A percentile compares a stretch with the other conserved stretches of the same genome.
Evolutionary conservation across 768 basidiomycete genomes (phyloP).

Genomic region (Mycena maculata): DNA sequence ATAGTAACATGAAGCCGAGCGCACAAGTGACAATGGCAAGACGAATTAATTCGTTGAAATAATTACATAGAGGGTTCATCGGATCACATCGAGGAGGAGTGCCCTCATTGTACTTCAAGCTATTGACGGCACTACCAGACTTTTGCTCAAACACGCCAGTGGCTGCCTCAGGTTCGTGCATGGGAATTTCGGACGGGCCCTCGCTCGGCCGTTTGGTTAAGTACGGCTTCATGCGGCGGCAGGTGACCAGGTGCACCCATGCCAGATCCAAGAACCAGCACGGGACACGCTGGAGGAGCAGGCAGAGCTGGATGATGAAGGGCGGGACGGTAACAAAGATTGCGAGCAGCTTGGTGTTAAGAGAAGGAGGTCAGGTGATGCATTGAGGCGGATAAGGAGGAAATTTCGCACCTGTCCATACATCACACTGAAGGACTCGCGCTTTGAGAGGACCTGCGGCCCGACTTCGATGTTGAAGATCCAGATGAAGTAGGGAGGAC

Average conservation of each 20-base stretch:
- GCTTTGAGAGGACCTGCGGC: neutral
- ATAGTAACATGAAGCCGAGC: too few relatives aligned
- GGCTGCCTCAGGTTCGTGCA: neutral
- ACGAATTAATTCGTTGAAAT: too few relatives aligned
- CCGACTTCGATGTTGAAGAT: conserved; percentile 26
- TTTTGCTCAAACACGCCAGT: neutral
- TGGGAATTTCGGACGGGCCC: neutral
- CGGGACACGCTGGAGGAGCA: conserved; percentile 2
- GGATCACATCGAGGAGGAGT: too few relatives aligned
- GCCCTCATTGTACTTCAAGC: too few relatives aligned
- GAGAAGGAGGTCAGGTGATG: neutral
- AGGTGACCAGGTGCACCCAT: conserved; percentile 20
- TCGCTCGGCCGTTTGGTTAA: neutral
- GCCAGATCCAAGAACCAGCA: conserved; percentile 27
- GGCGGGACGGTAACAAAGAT: conserved; percentile 31
- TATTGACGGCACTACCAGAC: neutral
- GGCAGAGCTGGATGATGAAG: conserved; percentile 15
- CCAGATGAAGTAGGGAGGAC: conserved; percentile 23
- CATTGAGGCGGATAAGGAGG: neutral
- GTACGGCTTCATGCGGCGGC: neutral
- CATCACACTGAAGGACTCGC: conserved; percentile 12
- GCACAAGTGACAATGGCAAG: too few relatives aligned
- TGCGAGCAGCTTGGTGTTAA: conserved; percentile 30
- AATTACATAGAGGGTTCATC: too few relatives aligned
- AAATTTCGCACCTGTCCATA: conserved; percentile 15